These are phyloP conservation scores for Exobasidium rhododendri DNA, from an alignment of 1,284 basidiomycete genomes.

Conservation along the genomic window DNA sequence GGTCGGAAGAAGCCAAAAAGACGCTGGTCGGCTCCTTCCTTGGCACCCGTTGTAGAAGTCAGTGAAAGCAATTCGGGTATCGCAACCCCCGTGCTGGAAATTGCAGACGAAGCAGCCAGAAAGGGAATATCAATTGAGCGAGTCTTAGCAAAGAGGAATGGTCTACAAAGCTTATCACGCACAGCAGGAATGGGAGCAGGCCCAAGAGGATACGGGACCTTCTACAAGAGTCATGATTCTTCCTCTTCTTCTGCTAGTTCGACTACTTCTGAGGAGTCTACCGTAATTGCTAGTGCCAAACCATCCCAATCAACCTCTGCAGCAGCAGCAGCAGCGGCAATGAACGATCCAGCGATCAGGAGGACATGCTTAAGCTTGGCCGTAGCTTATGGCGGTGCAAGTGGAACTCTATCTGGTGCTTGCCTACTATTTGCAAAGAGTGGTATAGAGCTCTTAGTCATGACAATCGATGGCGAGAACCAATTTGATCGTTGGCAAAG, in stretches of 20 bases:
- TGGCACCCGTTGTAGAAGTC: slow-evolving; percentile 52
- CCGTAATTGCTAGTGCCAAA: background rate
- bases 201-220: background rate
- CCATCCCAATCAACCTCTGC: slow-evolving; percentile 4
- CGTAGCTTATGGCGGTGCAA: slow-evolving; percentile 81
- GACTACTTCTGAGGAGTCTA: background rate
- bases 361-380: slow-evolving; percentile 68
- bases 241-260: background rate
- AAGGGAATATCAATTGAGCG: slow-evolving; percentile 10
- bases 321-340: slow-evolving; percentile 1
- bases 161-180: background rate
- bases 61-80: slow-evolving; percentile 52
- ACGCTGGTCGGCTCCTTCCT: slow-evolving; percentile 39
- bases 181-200: background rate
- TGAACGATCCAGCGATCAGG: slow-evolving; percentile 14
- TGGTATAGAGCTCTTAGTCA: slow-evolving; percentile 80
- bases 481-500: slow-evolving; percentile 80
- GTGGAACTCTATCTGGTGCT: slow-evolving; percentile 88
- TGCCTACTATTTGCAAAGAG: slow-evolving; percentile 91
- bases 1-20: slow-evolving; percentile 12
- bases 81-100: slow-evolving; percentile 38
- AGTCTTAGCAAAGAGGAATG: background rate
- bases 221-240: background rate
- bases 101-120: slow-evolving; percentile 29
- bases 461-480: slow-evolving; percentile 70